Evolutionary conservation across 768 basidiomycete genomes (phyloP), one percentile per base, ranked within the genome.

Genomic region (Lentinula raphanica): DNA sequence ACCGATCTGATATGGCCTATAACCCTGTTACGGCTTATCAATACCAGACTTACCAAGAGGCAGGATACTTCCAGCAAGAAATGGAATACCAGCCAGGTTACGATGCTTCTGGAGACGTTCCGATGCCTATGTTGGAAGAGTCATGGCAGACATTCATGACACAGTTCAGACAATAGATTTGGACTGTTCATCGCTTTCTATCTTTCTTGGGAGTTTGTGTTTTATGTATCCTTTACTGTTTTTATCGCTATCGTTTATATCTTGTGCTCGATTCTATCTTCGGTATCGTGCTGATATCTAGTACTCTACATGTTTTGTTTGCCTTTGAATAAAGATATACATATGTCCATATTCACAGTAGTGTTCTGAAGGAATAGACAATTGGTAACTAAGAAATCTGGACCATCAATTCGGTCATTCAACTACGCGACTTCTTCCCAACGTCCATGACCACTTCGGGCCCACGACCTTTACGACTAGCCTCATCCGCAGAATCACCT

Each of bases 391-490:
- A 28, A 49, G 13, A 13, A 25, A 35, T 29, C 29, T 35, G 4
- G 23, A 9, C 15, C 28, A 35, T 29, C 29, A 19, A n/a, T 50
- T 13, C 17, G 13, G 49, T 28, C n/a, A 50, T 50, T 32, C 17
- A 5, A 28, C 27, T 44, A 44, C 42, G 42, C 42, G 42, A 8
- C 42, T 53, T 38, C 19, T 21, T 53, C 12, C 25, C 51, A 53
- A 53, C 51, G 35, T n/a, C 51, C 51, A 53, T 53, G 51, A 53
- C 51, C 23, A 53, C 51, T 29, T 39, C 51, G 36, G 76, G 71
- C 35, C 79, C 80, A 29, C 74, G 79, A 36, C 77, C 80, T 8
- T 72, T 84, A 31, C 81, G 79, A 58, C 75, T 83, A 57, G 60
- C 63, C 27, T 13, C n/a, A 25, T 44, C 45, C 63, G 32, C 53